Base-by-base conservation (phyloP, 2,329 filamentous ascomycete genomes). In the Cytospora chrysosperma region DNA sequence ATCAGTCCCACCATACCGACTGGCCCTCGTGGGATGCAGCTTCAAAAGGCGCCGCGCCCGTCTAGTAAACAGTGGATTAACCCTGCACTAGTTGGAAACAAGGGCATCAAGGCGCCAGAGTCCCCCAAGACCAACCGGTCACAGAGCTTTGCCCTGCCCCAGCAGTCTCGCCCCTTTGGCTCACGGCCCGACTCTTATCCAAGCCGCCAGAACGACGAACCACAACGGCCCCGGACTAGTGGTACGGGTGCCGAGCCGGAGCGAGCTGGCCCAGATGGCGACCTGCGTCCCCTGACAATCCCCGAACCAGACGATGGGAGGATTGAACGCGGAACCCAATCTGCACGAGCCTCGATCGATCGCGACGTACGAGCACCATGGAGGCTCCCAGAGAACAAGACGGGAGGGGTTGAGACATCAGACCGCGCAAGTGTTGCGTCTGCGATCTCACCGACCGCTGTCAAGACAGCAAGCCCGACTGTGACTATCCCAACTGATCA, bases 1-100 rank as follows among this genome's bases (percentile, higher is more conserved):
- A 79, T 80, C 26, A 79, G 77, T 62, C 77, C 79, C 10, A 72
- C 78, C 8, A 83, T 86, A 55, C 83, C 83, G 3, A 76, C 82
- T 3, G 84, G 83, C 12, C 83, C 83, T 37, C 80, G 84, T 40
- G 79, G 80, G 19, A 82, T 84, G 64, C 81, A 79, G 63, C 40
- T 61, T 15, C 76, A 77, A 55, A 77, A 77, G 53, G 77, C 68
- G 26, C 74, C 76, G 64, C 79, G 82, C 8, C 79, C 81, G 19
- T 83, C 82, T 0, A 85, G 83, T 70, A 85, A 85, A 68, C 84
- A 86, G 71, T 87, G 84, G 84, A 82, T 84, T 63, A 85, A 85
- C 57, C 81, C 83, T 4, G 80, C 78, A 30, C 68, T 82, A 7
- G 67, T 68, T 6, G 70, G 67, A 5, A 84, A 81, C 71, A 65